A percentile compares a stretch with the other conserved stretches of the same genome.
Evolutionary conservation across 2,329 filamentous ascomycete genomes (phyloP).

Genomic region (Aspergillus sergii): DNA sequence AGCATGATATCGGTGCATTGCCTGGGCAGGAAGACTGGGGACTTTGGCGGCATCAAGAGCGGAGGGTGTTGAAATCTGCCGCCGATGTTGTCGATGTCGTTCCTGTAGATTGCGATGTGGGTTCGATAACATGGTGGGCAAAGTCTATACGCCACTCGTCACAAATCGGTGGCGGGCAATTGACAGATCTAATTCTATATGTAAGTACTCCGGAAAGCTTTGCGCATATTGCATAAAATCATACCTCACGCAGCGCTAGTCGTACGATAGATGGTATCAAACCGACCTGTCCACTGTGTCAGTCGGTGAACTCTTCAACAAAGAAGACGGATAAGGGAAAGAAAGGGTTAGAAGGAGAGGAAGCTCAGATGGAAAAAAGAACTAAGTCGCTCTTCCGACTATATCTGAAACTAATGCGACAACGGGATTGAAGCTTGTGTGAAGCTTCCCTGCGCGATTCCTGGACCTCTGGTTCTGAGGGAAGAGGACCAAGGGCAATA

Average conservation of each 20-base stretch:
- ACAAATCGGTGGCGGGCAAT: slow-evolving; percentile 27
- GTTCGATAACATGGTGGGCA: slow-evolving; percentile 75
- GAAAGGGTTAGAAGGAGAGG: slow-evolving; percentile 10
- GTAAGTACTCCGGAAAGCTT: slow-evolving; percentile 17
- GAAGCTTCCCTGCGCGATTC: slow-evolving; percentile 9
- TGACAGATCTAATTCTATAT: slow-evolving; percentile 44
- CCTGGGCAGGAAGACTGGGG: slow-evolving; percentile 61
- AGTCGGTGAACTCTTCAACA: slow-evolving; percentile 49
- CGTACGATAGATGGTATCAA: slow-evolving; percentile 58
- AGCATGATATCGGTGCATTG: slow-evolving; percentile 56
- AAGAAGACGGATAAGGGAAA: slow-evolving; percentile 25
- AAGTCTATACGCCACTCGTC: slow-evolving; percentile 21
- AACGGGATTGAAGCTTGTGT: slow-evolving; percentile 10
- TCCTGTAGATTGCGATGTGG: slow-evolving; percentile 71
- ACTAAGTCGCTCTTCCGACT: slow-evolving; percentile 17
- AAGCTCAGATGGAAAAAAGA: slow-evolving; percentile 7
- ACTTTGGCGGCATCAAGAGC: slow-evolving; percentile 75
- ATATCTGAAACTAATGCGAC: slow-evolving; percentile 16
- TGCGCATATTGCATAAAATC: slow-evolving; percentile 15
- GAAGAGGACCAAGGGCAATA: slow-evolving; percentile 23
- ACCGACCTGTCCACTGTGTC: slow-evolving; percentile 64
- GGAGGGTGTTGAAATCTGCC: slow-evolving; percentile 83
- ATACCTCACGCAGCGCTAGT: slow-evolving; percentile 83
- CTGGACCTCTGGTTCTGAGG: slow-evolving; percentile 13
- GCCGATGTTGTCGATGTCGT: slow-evolving; percentile 75